phyloP scores from a whole-genome alignment of 2,329 filamentous ascomycete genomes.

The Cryphonectria parasitica region DNA sequence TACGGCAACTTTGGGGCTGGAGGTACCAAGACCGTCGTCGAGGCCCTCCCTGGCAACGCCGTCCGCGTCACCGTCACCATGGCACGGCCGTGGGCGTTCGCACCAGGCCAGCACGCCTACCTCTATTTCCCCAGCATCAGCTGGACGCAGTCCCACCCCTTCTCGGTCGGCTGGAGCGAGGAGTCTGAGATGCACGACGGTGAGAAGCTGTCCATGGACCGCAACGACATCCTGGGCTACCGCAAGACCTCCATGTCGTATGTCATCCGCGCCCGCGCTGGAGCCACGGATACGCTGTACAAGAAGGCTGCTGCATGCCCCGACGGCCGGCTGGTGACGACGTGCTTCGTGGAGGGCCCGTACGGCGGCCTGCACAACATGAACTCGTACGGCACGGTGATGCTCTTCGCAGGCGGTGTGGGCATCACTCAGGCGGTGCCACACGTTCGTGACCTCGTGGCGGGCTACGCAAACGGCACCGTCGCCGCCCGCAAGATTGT shows the following conservation, averaged over 20 bases:
- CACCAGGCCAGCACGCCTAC: constrained; percentile 78
- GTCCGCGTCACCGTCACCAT: constrained; percentile 74
- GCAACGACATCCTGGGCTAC: constrained; percentile 61
- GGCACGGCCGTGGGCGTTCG: constrained; percentile 76
- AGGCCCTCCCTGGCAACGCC: constrained; percentile 77
- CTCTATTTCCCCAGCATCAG: constrained; percentile 76
- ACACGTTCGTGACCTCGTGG: constrained; percentile 73
- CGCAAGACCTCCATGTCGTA: constrained; percentile 71
- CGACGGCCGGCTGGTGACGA: constrained; percentile 64
- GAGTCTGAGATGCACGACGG: constrained; percentile 56
- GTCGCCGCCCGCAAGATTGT: constrained; percentile 73
- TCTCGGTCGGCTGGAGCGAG: constrained; percentile 79
- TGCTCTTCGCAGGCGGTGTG: constrained; percentile 80
- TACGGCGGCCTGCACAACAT: constrained; percentile 75
- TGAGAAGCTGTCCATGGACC: constrained; percentile 63
- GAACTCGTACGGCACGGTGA: constrained; percentile 75
- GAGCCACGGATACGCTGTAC: constrained; percentile 73
- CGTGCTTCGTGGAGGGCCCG: constrained; percentile 73
- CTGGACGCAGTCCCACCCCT: constrained; percentile 76
- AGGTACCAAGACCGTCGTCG: constrained; percentile 70
- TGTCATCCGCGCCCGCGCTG: constrained; percentile 73
- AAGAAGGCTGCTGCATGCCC: constrained; percentile 66
- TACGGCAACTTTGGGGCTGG: constrained; percentile 70
- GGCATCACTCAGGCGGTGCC: constrained; percentile 81
- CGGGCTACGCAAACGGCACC: constrained; percentile 69